Base-by-base conservation (phyloP, 1,284 basidiomycete species). In the Trichosporon ovoides region DNA sequence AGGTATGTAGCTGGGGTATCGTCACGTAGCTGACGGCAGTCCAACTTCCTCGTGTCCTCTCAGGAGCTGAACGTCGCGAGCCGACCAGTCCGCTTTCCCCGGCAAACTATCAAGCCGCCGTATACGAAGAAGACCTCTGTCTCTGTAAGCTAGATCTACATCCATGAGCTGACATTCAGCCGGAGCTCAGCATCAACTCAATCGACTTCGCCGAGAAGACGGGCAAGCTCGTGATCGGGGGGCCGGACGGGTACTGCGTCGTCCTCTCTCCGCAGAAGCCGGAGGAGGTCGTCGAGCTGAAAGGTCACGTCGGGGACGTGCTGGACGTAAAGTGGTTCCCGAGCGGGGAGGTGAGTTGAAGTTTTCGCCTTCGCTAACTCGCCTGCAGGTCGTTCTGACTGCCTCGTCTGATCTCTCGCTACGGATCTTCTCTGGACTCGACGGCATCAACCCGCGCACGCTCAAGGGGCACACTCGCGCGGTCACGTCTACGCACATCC, bases 401-500 rank as follows among this genome's bases (percentile, higher is more conserved):
- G 68, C 74, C 6, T 74, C 74, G 1, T 74, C 72, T 2, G 79
- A 80, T 60, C 68, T 79, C 36, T 69, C 73, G 1, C 52, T 79
- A 13, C 72, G 78, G 1, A 64, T 80, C 55, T 80, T 75, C 59
- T 76, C 75, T 3, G 62, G 71, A 11, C 35, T 64, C 24, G 69
- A 71, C 34, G 71, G 76, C 14, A 56, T 70, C 35, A 78, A 78
- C 57, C 85, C 80, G 11, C 70, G 88, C 24, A 84, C 82, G 0
- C 74, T 91, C 37, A 83, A 81, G 56, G 87, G 84, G 0, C 90
- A 93, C 69, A 83, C 81, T 2, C 82, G 87, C 2, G 80, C 83
- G 0, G 70, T 80, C 13, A 72, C 77, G 0, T 80, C 81, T 3
- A 82, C 83, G 0, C 81, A 78, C 2, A 87, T 90, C 61, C 74